phyloP scores from a whole-genome alignment of 1,284 basidiomycete species.

The Fomitopsis palustris region DNA sequence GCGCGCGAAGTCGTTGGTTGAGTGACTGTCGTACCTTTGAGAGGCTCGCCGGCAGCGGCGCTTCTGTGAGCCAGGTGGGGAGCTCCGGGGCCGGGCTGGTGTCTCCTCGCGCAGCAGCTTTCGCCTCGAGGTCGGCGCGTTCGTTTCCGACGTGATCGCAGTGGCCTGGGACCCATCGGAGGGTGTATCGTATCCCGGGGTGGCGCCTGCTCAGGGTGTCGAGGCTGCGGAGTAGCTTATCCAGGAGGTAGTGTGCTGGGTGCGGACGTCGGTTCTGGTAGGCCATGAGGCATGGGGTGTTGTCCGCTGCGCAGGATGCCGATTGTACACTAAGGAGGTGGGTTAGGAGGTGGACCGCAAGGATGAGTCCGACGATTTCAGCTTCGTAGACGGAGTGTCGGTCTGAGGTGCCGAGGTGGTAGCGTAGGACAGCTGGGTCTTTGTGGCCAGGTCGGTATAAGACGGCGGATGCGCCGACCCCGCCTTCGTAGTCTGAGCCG shows the following conservation, averaged over 20 bases:
- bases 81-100: background rate
- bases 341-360: conserved; percentile 7
- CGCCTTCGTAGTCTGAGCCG: too few relatives aligned
- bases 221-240: conserved; percentile 5
- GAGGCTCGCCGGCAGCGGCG: conserved; percentile 10
- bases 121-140: conserved; percentile 14
- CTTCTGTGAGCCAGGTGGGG: conserved; percentile 8
- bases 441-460: conserved; percentile 4
- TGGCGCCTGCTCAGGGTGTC: background rate
- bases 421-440: conserved; percentile 6
- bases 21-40: conserved; percentile 7
- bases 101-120: conserved; percentile 14
- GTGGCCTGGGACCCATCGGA: conserved; percentile 19
- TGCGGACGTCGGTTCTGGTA: background rate
- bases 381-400: conserved; percentile 31
- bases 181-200: conserved; percentile 8
- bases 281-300: conserved; percentile 9
- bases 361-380: conserved; percentile 22
- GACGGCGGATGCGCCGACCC: too few relatives aligned
- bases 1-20: background rate
- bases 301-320: conserved; percentile 11
- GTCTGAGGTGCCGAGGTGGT: conserved; percentile 19
- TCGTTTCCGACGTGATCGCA: conserved; percentile 18
- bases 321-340: background rate
- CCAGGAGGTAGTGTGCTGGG: conserved; percentile 12